Percentiles rank a stretch among this genome's conserved stretches.
Conservation (phyloP, 192 early-diverging fungal genomes). For the Linnemannia hyalina region DNA sequence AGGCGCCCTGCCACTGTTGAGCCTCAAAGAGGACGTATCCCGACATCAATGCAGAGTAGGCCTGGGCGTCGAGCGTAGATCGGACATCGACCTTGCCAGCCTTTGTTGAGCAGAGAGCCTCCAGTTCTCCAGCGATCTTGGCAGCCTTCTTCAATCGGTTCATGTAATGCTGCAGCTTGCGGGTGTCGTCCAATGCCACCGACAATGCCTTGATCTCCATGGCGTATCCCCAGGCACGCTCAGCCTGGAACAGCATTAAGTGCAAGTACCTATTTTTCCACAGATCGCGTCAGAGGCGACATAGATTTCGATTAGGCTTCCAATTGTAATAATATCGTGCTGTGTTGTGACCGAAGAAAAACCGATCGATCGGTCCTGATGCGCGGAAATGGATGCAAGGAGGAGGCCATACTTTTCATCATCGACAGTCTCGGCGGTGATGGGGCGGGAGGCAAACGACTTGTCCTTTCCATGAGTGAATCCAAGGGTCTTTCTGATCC, state of each 20-base stretch:
- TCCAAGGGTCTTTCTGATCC: conserved; percentile 67
- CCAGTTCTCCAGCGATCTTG: conserved; percentile 63
- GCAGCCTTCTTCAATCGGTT: conserved; percentile 73
- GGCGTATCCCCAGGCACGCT: conserved; percentile 81
- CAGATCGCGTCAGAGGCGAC: background rate
- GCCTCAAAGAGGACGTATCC: conserved; percentile 77
- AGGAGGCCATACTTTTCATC: conserved; percentile 59
- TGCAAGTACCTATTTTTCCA: conserved; percentile 65
- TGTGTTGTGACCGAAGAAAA: background rate
- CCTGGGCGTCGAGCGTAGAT: conserved; percentile 72
- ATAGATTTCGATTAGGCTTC: background rate
- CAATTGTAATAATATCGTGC: background rate
- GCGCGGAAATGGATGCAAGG: background rate
- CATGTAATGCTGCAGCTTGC: conserved; percentile 76
- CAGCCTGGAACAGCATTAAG: conserved; percentile 76
- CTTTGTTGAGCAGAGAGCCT: conserved; percentile 59
- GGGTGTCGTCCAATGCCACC: conserved; percentile 66
- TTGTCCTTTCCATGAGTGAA: conserved; percentile 68
- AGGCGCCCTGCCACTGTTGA: conserved; percentile 75
- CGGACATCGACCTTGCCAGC: conserved; percentile 62
- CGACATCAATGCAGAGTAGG: conserved; percentile 76
- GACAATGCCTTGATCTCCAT: conserved; percentile 81
- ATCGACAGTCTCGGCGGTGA: conserved; percentile 59
- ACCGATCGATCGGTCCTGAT: background rate
- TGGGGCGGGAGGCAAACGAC: conserved; percentile 59